These are phyloP conservation scores for Cercospora citrullina DNA, from an alignment of 2,329 filamentous ascomycete species.

Conservation along the genomic window DNA sequence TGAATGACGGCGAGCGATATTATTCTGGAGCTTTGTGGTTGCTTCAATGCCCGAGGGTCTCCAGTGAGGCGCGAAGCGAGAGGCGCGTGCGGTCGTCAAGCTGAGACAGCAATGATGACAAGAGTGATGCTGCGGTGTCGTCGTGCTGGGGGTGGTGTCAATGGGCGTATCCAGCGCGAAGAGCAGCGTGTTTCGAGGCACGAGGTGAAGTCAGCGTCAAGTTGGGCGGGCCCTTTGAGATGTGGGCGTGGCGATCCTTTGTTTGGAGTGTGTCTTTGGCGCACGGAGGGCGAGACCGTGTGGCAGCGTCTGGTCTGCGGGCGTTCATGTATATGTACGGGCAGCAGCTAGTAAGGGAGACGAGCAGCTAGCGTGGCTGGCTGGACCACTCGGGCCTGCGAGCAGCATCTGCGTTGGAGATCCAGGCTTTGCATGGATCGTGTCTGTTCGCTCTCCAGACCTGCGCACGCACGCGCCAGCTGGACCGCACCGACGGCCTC, in stretches of 20 bases:
- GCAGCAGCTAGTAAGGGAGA: slow-evolving; percentile 25
- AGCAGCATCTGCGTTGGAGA: slow-evolving; percentile 26
- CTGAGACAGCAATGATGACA: slow-evolving; percentile 6
- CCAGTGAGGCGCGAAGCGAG: slow-evolving; percentile 38
- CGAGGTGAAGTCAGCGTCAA: slow-evolving; percentile 31
- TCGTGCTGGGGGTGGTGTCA: neutral
- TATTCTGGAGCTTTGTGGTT: slow-evolving; percentile 36
- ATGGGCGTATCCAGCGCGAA: neutral
- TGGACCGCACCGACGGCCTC: neutral
- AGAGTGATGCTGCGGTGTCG: slow-evolving; percentile 1
- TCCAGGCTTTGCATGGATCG: slow-evolving; percentile 33
- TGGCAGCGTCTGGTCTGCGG: slow-evolving; percentile 35
- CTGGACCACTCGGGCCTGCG: slow-evolving; percentile 28
- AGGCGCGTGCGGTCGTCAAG: slow-evolving; percentile 7
- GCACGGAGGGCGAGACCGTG: slow-evolving; percentile 49
- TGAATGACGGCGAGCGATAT: slow-evolving; percentile 26
- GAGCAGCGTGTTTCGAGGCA: slow-evolving; percentile 5
- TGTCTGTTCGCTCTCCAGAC: slow-evolving; percentile 16
- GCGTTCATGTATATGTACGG: slow-evolving; percentile 36
- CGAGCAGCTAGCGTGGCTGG: slow-evolving; percentile 31
- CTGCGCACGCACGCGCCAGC: slow-evolving; percentile 9
- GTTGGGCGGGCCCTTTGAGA: slow-evolving; percentile 32
- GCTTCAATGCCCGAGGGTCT: slow-evolving; percentile 38
- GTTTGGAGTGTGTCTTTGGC: slow-evolving; percentile 50
- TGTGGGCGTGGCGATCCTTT: slow-evolving; percentile 51